Evolutionary conservation across 1,139 yeast genomes (phyloP).

Genomic region (Magnusiomyces tetraspermus): DNA sequence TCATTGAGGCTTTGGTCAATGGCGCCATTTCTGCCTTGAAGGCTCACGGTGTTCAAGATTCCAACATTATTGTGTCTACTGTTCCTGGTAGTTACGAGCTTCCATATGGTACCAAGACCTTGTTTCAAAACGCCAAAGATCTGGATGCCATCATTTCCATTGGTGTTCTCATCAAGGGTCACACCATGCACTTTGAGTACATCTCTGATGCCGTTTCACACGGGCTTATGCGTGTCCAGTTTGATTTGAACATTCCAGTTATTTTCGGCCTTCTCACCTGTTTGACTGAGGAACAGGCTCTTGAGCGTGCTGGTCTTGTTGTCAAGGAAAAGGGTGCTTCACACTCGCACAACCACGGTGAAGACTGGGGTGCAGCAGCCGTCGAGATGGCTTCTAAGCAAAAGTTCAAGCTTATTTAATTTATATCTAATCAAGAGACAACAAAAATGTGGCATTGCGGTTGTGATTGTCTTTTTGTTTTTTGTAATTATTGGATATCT

Average conservation of each 20-base stretch:
- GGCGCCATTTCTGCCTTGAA: conserved; percentile 61
- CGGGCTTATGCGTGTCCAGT: conserved; percentile 76
- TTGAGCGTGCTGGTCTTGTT: conserved; percentile 77
- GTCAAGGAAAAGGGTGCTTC: conserved; percentile 30
- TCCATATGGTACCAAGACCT: conserved; percentile 60
- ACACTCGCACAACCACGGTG: conserved; percentile 87
- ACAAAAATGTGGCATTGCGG: neutral
- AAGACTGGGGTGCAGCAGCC: conserved; percentile 99
- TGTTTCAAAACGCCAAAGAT: conserved; percentile 31
- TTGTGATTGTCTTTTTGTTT: no score
- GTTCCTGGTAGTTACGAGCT: conserved; percentile 94
- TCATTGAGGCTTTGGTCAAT: conserved; percentile 68
- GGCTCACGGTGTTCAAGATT: conserved; percentile 60
- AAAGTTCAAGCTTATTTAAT: neutral
- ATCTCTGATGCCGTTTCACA: conserved; percentile 85
- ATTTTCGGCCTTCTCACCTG: conserved; percentile 92
- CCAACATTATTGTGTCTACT: conserved; percentile 67
- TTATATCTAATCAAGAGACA: neutral
- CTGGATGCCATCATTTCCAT: conserved; percentile 87
- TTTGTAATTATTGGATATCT: no score
- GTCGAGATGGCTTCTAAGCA: conserved; percentile 62
- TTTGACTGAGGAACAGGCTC: conserved; percentile 88
- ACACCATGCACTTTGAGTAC: conserved; percentile 96
- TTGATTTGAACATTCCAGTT: conserved; percentile 62
- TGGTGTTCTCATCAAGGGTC: conserved; percentile 91